Conservation (phyloP, 2,329 filamentous ascomycete genomes). For the Venturia aucupariae region DNA sequence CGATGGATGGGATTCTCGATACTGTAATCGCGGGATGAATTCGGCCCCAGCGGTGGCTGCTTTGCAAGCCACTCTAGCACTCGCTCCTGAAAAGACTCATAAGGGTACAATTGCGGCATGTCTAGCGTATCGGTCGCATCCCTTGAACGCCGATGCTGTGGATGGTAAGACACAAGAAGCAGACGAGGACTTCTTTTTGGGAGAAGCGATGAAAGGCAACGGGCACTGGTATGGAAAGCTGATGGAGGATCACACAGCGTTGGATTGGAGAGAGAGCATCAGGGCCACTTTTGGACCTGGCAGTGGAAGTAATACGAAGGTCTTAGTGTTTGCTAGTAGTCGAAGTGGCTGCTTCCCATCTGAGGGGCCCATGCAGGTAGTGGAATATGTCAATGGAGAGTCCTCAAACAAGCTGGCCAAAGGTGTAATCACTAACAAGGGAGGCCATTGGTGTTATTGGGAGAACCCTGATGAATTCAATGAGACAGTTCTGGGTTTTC, state of each 20-base stretch:
- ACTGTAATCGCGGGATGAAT: slow-evolving; percentile 22
- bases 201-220: slow-evolving; percentile 21
- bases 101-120: slow-evolving; percentile 21
- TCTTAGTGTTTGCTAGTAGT: slow-evolving; percentile 22
- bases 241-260: slow-evolving; percentile 24
- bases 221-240: slow-evolving; percentile 24
- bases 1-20: slow-evolving; percentile 19
- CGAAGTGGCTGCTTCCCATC: slow-evolving; percentile 24
- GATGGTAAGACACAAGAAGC: slow-evolving; percentile 14
- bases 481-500: slow-evolving; percentile 15
- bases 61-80: slow-evolving; percentile 18
- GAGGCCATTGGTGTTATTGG: slow-evolving; percentile 27
- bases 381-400: slow-evolving; percentile 18
- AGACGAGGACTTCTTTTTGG: slow-evolving; percentile 22
- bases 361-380: slow-evolving; percentile 21
- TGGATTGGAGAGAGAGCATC: slow-evolving; percentile 22
- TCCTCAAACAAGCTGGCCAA: slow-evolving; percentile 11
- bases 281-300: slow-evolving; percentile 16
- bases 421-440: slow-evolving; percentile 21
- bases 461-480: slow-evolving; percentile 23
- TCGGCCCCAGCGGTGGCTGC: slow-evolving; percentile 16
- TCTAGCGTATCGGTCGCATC: slow-evolving; percentile 20
- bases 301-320: slow-evolving; percentile 6
- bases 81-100: slow-evolving; percentile 18
- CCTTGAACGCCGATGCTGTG: slow-evolving; percentile 19